Evolutionary conservation across 805 yeast species (phyloP), one percentile per base, ranked within the genome.

Genomic region (Yarrowia deformans): DNA sequence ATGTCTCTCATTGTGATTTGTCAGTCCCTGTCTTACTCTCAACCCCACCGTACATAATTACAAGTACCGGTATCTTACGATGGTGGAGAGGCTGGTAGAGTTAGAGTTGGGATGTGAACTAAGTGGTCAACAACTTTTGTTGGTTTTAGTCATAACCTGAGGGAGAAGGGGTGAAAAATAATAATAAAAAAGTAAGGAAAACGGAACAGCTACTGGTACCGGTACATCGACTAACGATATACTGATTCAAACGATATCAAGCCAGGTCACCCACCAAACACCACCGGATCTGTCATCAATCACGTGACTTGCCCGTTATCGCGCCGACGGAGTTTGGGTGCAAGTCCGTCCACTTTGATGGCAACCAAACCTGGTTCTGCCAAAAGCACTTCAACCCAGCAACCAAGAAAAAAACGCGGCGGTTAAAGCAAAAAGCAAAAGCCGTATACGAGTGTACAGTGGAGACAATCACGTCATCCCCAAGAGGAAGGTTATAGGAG

Each of bases 281-380:
- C n/a, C n/a, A n/a, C n/a, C n/a, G n/a, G n/a, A n/a, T n/a, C n/a
- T n/a, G n/a, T n/a, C n/a, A n/a, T 34, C 35, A 34, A 34, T 23
- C 35, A 48, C 35, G 18, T 14, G 35, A 48, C 16, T 7, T 29
- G 52, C 12, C 52, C 18, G 23, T 10, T n/a, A 3, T 34, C 40
- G 55, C 56, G 12, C 56, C 56, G 56, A 50, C 56, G 34, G 56
- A 50, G 56, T 50, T 50, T 50, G 56, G 56, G 56, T 50, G 56
- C 56, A 50, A 50, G 35, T 48, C 16, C 19, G 2, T 7, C 14
- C 29, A 50, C 56, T 9, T 50, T 35, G 56, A 50, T 50, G 56
- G 56, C 56, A 50, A 50, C 55, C 3, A 19, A 32, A 19, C n/a
- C n/a, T n/a, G 29, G 29, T 23, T 23, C 29, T 23, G 29, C 29